Conservation (phyloP, 257 asterid genomes). For the Solanum ossicruentum region DNA sequence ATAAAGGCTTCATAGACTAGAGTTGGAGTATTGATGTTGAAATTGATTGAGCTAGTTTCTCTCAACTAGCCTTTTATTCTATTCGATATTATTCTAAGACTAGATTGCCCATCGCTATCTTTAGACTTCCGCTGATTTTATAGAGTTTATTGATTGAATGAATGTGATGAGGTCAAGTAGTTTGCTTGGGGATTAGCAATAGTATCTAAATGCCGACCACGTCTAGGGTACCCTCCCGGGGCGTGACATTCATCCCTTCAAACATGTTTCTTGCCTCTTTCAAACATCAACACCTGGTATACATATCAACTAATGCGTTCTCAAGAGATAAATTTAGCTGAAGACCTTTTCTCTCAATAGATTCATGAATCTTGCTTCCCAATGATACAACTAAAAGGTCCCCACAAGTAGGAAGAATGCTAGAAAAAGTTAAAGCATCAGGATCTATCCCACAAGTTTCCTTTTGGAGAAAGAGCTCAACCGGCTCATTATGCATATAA, state of each 20-base stretch:
- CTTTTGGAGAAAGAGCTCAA: constrained; percentile 48
- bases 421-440: constrained; percentile 55
- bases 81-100: too few relatives aligned
- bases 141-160: too few relatives aligned
- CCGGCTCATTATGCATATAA: constrained; percentile 46
- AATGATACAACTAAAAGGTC: constrained; percentile 56
- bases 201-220: too few relatives aligned
- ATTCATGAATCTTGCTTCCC: constrained; percentile 55
- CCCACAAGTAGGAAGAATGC: constrained; percentile 90
- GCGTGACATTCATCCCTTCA: constrained; percentile 24
- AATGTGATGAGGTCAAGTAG: too few relatives aligned
- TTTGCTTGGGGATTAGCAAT: too few relatives aligned
- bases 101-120: too few relatives aligned
- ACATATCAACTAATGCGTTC: constrained; percentile 84
- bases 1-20: too few relatives aligned
- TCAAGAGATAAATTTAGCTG: constrained; percentile 58
- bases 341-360: constrained; percentile 26
- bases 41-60: too few relatives aligned
- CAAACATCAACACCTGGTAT: constrained; percentile 81
- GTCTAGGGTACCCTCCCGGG: too few relatives aligned
- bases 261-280: constrained; percentile 74
- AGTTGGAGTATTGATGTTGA: too few relatives aligned
- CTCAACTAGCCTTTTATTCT: too few relatives aligned
- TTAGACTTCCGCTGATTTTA: too few relatives aligned
- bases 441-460: constrained; percentile 38